phyloP scores from a whole-genome alignment of 352 stramenopile species.

The Phytophthora fragariaefolia region DNA sequence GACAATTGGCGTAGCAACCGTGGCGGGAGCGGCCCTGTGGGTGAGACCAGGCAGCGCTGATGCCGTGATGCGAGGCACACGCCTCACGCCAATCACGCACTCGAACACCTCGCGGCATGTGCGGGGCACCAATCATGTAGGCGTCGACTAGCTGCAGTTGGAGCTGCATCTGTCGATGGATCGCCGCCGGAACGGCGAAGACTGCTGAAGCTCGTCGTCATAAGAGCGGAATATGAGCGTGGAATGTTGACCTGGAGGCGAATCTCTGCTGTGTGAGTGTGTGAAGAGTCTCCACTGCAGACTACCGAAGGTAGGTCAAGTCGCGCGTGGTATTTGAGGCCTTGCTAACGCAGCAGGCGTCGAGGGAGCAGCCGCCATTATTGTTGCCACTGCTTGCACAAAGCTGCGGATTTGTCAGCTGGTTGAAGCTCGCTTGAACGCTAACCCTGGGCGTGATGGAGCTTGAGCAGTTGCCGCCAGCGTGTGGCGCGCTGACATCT shows the following conservation, averaged over 20 bases:
- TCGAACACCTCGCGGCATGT: constrained; percentile 24
- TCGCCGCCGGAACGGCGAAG: constrained; percentile 5
- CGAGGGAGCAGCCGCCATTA: constrained; percentile 7
- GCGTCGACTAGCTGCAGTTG: constrained; percentile 15
- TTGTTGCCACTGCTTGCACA: constrained; percentile 19
- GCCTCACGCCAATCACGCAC: constrained; percentile 27
- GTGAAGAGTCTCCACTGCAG: too few species aligned
- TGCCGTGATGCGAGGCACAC: constrained; percentile 24
- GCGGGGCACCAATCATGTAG: constrained; percentile 28
- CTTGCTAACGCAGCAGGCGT: not conserved
- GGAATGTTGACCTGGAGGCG: not conserved
- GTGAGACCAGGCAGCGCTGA: constrained; percentile 13
- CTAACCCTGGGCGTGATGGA: too few species aligned
- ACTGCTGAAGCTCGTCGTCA: constrained; percentile 7
- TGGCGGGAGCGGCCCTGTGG: constrained; percentile 3
- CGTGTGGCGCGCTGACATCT: not conserved
- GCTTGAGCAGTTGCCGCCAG: not conserved
- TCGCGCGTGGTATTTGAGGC: too few species aligned
- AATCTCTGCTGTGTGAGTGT: not conserved
- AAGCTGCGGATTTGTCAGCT: not conserved
- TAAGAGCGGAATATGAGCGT: not conserved
- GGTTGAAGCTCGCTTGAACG: constrained; percentile 3
- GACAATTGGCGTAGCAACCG: constrained; percentile 28
- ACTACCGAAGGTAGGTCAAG: too few species aligned
- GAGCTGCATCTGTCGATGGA: constrained; percentile 13